phyloP scores from a whole-genome alignment of 768 basidiomycete genomes.

The Lentinula aciculospora region DNA sequence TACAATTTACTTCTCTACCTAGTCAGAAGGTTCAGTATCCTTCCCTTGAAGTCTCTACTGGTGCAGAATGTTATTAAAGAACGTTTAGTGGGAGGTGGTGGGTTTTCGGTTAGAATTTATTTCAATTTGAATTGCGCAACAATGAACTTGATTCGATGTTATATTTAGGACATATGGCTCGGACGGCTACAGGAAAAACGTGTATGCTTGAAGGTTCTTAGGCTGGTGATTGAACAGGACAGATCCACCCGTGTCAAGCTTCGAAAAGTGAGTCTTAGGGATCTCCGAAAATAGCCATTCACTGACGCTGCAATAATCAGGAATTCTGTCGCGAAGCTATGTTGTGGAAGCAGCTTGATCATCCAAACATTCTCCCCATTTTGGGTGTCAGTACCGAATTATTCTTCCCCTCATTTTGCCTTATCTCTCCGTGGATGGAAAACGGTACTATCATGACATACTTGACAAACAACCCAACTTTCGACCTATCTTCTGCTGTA shows the following conservation, averaged over 20 bases:
- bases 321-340: neutral
- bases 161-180: neutral
- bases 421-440: slow-evolving; percentile 18
- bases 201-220: neutral
- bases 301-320: neutral
- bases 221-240: neutral
- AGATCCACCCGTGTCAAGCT: neutral
- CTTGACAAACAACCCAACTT: neutral
- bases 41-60: too few relatives aligned
- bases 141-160: too few relatives aligned
- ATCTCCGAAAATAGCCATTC: too few relatives aligned
- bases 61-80: too few relatives aligned
- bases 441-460: slow-evolving; percentile 12
- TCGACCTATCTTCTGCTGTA: neutral
- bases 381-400: neutral
- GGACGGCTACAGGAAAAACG: neutral
- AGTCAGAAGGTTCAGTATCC: too few relatives aligned
- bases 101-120: too few relatives aligned
- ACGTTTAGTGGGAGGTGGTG: too few relatives aligned
- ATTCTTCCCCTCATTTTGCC: neutral
- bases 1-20: too few relatives aligned
- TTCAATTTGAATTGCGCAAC: too few relatives aligned
- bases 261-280: neutral
- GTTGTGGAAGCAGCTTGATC: slow-evolving; percentile 1
- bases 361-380: slow-evolving; percentile 2